A percentile compares a stretch with the other conserved stretches of the same genome.
These are phyloP conservation scores for Castanea sativa DNA, from an alignment of 306 rosid species.

Conservation along the genomic window DNA sequence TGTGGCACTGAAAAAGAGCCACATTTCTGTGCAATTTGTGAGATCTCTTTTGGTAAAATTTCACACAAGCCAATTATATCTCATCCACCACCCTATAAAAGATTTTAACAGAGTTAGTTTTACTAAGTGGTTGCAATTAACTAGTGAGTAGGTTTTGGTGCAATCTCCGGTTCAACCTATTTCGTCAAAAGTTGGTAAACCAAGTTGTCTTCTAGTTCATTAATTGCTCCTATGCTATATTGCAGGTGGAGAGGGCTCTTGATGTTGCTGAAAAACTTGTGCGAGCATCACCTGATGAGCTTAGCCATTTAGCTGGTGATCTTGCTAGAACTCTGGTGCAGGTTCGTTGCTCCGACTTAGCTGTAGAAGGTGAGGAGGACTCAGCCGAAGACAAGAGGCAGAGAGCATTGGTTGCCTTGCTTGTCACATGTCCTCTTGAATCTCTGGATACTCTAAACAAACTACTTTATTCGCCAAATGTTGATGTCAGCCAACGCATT, in stretches of 20 bases:
- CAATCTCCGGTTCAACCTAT: constrained; percentile 1
- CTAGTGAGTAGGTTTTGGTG: constrained; percentile 4
- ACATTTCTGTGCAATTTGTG: constrained; percentile 21
- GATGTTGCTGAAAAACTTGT: constrained; percentile 82
- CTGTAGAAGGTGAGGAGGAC: constrained; percentile 92
- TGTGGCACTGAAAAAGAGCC: constrained; percentile 20
- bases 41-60: constrained; percentile 8
- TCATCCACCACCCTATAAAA: background rate
- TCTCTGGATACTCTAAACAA: constrained; percentile 72
- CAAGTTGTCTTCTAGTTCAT: constrained; percentile 8
- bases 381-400: constrained; percentile 86
- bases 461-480: constrained; percentile 79
- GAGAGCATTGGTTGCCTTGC: constrained; percentile 72
- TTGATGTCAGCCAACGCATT: constrained; percentile 86
- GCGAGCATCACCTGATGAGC: constrained; percentile 94
- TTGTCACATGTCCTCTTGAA: constrained; percentile 70
- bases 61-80: background rate
- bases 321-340: constrained; percentile 77
- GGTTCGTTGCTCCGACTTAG: constrained; percentile 88
- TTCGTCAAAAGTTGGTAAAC: background rate
- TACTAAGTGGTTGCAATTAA: constrained; percentile 8
- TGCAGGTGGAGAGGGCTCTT: constrained; percentile 87
- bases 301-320: constrained; percentile 71
- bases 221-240: constrained; percentile 7
- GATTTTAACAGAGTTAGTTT: background rate